phyloP scores from a whole-genome alignment of 345 rosid genomes.

The Fremontodendron californicum region DNA sequence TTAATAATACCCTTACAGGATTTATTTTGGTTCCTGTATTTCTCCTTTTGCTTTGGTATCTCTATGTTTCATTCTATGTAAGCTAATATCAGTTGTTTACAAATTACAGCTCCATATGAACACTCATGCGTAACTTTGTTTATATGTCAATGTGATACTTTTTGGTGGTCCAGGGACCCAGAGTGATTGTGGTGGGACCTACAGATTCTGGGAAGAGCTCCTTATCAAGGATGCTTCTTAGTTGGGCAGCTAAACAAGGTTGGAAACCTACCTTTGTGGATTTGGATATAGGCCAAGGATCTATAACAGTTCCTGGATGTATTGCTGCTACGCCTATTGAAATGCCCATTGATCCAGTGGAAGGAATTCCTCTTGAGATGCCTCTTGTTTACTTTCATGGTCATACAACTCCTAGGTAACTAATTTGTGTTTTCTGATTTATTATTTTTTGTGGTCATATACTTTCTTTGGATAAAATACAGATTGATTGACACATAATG shows the following conservation, averaged over 20 bases:
- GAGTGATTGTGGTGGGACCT: conserved; percentile 87
- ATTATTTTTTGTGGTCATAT: background rate
- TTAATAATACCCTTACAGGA: background rate
- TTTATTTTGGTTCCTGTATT: background rate
- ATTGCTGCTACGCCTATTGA: conserved; percentile 92
- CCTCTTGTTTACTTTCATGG: conserved; percentile 87
- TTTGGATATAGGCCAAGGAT: conserved; percentile 93
- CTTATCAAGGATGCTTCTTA: conserved; percentile 83
- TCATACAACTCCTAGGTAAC: conserved; percentile 70
- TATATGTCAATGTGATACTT: conserved; percentile 8
- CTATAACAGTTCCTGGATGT: conserved; percentile 76
- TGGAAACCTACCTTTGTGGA: conserved; percentile 87
- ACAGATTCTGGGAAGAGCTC: conserved; percentile 95
- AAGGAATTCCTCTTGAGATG: conserved; percentile 90
- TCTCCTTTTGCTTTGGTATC: background rate
- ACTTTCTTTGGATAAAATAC: background rate
- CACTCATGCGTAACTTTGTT: background rate
- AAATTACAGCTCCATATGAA: background rate
- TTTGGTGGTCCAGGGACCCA: conserved; percentile 59
- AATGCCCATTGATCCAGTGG: conserved; percentile 89
- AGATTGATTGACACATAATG: background rate
- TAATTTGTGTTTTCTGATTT: conserved; percentile 5
- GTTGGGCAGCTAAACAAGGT: conserved; percentile 95
- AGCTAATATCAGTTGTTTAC: background rate
- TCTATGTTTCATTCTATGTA: background rate